Evolutionary conservation across 2,329 filamentous ascomycete species (phyloP), one percentile per base, ranked within the genome.

Genomic region (Ophiostoma quercus): DNA sequence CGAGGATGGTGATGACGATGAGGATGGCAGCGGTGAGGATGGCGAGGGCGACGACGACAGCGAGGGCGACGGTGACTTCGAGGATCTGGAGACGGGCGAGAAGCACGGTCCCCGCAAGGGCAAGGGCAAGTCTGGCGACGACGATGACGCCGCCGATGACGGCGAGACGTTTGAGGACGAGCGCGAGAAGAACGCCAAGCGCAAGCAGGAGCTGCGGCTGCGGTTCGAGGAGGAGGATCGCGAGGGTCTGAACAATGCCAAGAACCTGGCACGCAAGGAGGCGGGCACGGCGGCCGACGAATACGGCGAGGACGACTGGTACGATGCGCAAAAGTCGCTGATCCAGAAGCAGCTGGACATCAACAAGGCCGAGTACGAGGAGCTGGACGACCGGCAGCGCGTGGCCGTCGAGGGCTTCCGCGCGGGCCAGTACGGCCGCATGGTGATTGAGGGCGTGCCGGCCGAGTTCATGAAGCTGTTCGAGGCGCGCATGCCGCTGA

Each of bases 271-370:
- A 12, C 86, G 90, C 47, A 84, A 87, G 73, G 90, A 92, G 74
- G 88, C 86, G 39, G 89, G 85, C 43, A 60, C 67, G 63, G 43
- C 70, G 19, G 83, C 88, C 6, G 88, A 94, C 68, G 90, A 96
- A 76, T 98, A 96, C 76, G 95, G 94, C 68, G 95, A 99, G 79
- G 95, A 99, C 77, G 92, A 99, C 70, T 99, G 96, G 96, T 99
- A 99, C 78, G 95, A 98, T 77, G 88, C 91, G 37, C 95, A 99
- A 78, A 99, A 99, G 81, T 92, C 95, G 41, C 86, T 91, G 78
- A 89, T 99, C 71, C 92, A 97, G 80, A 97, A 97, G 80, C 95
- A 99, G 79, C 86, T 95, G 73, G 92, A 96, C 76, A 97, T 99
- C 86, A 99, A 99, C 81, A 92, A 93, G 76, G 88, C 92, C 71